A percentile compares a stretch with the other conserved stretches of the same genome.
These are phyloP conservation scores for Saturnispora quitensis DNA, from an alignment of 805 yeast species.

Conservation along the genomic window DNA sequence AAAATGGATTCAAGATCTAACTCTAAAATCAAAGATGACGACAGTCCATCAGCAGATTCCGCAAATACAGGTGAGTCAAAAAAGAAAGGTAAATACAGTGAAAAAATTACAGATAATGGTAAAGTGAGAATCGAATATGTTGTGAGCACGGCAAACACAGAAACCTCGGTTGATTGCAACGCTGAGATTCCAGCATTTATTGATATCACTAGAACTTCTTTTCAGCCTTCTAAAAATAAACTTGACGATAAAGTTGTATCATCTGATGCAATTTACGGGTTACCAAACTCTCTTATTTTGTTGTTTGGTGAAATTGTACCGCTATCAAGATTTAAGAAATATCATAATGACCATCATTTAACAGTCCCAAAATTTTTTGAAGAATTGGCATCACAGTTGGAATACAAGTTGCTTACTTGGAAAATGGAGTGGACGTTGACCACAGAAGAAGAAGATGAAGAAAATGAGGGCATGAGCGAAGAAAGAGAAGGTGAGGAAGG, in stretches of 20 bases:
- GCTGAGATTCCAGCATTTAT: conserved; percentile 33
- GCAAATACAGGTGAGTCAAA: not conserved
- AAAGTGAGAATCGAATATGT: conserved; percentile 38
- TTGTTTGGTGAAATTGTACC: conserved; percentile 67
- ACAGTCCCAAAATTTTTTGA: conserved; percentile 29
- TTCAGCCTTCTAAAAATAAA: conserved; percentile 33
- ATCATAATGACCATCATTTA: conserved; percentile 32
- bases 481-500: not conserved
- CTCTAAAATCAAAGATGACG: conserved; percentile 3
- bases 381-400: conserved; percentile 32
- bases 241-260: conserved; percentile 51
- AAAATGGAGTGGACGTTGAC: conserved; percentile 61
- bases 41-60: conserved; percentile 2
- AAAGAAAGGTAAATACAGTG: conserved; percentile 31
- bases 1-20: conserved; percentile 3
- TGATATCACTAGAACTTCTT: conserved; percentile 33
- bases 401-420: conserved; percentile 53
- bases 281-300: conserved; percentile 70
- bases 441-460: conserved; percentile 19
- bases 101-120: conserved; percentile 37
- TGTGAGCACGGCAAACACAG: conserved; percentile 23
- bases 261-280: conserved; percentile 74
- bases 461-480: not conserved
- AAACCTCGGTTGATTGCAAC: conserved; percentile 6
- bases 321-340: conserved; percentile 52